Base-by-base conservation (phyloP, 2,329 filamentous ascomycete genomes). In the Penicillium concentricum region DNA sequence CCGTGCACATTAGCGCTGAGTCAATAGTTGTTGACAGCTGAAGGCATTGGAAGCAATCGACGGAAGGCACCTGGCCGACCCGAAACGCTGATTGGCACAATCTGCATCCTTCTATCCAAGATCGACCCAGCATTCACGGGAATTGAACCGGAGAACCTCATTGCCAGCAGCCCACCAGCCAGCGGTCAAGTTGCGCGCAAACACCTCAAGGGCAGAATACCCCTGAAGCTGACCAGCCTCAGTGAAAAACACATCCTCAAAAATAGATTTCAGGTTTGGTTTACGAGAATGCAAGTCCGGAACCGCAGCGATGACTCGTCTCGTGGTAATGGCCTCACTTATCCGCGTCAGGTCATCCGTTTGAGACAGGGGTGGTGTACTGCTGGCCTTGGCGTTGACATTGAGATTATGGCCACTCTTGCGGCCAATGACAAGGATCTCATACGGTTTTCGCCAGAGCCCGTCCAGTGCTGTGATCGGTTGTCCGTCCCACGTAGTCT, bases 281-380 rank as follows among this genome's bases (percentile, higher is more conserved):
- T 88, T 88, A n/a, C 84, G 74, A 4, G 85, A 87, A 69, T 88
- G 85, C 15, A 87, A 55, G 69, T 87, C 85, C 9, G 85, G 83
- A 10, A 87, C 84, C 8, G 78, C 83, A 30, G 81, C 77, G 55
- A 87, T 78, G 9, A 86, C 76, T 64, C 81, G 77, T 59, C 78
- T 77, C 45, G 69, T 75, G 4, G 80, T 57, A 18, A 35, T 38
- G 5, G 45, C 65, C 12, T 64, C 58, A 24, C 60, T 43, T n/a
- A 61, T 30, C 15, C 45, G 35, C 28, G 45, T 32, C 24, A 61
- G 42, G 32, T 62, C 53, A 32, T 55, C 55, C 5, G 41, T 26
- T 9, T 38, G 22, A 18, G 16, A 28, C 18, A 45, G 30, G 20
- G 34, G 13, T 2, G 5, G 6, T 24, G 30, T 15, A 24, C n/a